phyloP scores from a whole-genome alignment of 2,329 filamentous ascomycete genomes.

The Phaeoacremonium minimum region DNA sequence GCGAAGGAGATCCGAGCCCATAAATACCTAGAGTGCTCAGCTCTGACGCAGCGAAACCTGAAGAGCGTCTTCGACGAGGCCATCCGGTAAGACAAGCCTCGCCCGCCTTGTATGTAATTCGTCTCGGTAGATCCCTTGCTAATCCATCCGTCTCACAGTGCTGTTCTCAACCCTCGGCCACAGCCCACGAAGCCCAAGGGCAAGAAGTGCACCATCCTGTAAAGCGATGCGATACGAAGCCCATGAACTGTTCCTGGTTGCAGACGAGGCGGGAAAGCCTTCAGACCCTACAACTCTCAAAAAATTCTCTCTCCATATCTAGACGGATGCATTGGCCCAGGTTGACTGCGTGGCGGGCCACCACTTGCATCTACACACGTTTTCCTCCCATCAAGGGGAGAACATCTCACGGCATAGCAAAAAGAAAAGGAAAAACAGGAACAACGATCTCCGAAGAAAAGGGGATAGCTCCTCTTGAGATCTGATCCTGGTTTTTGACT shows the following conservation, averaged over 20 bases:
- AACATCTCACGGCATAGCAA: constrained; percentile 9
- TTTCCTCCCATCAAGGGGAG: no score
- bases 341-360: no score
- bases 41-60: constrained; percentile 90
- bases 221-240: constrained; percentile 21
- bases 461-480: no score
- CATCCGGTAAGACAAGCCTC: constrained; percentile 69
- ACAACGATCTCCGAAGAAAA: no score
- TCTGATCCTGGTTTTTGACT: no score
- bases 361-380: no score
- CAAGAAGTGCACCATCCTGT: constrained; percentile 67
- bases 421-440: no score
- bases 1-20: constrained; percentile 93
- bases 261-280: no score
- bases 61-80: constrained; percentile 99
- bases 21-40: constrained; percentile 98
- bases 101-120: constrained; percentile 6
- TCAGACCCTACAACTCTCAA: no score
- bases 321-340: no score
- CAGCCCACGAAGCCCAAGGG: constrained; percentile 55
- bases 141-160: constrained; percentile 38
- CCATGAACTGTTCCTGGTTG: constrained; percentile 11
- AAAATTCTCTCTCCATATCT: no score
- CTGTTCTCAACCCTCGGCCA: constrained; percentile 66
- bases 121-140: constrained; percentile 15